phyloP scores from a whole-genome alignment of 2,329 filamentous ascomycete genomes.

The Trichoderma citrinoviride region DNA sequence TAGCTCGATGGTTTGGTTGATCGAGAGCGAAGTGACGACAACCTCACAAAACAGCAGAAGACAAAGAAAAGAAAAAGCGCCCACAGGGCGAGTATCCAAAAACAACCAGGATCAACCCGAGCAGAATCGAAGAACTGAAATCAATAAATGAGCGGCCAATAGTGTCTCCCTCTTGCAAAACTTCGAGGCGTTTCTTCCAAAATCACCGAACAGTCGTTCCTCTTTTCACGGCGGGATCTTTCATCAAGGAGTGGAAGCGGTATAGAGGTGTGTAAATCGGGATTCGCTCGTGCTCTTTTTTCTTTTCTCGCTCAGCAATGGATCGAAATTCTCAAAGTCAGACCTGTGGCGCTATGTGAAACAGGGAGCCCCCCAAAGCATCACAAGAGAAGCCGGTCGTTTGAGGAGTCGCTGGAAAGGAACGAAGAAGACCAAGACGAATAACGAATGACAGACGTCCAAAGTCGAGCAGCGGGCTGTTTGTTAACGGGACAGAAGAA shows the following conservation, averaged over 20 bases:
- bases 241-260: constrained; percentile 14
- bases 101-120: constrained; percentile 16
- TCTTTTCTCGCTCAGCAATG: not conserved
- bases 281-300: not conserved
- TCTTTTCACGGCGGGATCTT: not conserved
- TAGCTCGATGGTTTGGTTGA: not conserved
- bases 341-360: constrained; percentile 4
- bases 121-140: constrained; percentile 24
- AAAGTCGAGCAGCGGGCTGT: not conserved
- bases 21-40: not conserved
- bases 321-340: constrained; percentile 5
- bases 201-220: not conserved
- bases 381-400: not conserved
- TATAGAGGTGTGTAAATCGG: not conserved
- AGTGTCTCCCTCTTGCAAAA: not conserved
- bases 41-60: constrained; percentile 2
- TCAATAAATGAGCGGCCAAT: constrained; percentile 23
- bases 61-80: constrained; percentile 24
- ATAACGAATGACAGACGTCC: constrained; percentile 14
- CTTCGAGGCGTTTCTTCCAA: not conserved
- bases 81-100: constrained; percentile 28
- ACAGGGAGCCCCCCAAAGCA: not conserved
- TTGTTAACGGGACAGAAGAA: no score
- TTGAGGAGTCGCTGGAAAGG: not conserved
- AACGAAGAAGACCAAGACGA: constrained; percentile 11